Evolutionary conservation across 768 basidiomycete species (phyloP), one percentile per base, ranked within the genome.

Genomic region (Dendrothele bispora): DNA sequence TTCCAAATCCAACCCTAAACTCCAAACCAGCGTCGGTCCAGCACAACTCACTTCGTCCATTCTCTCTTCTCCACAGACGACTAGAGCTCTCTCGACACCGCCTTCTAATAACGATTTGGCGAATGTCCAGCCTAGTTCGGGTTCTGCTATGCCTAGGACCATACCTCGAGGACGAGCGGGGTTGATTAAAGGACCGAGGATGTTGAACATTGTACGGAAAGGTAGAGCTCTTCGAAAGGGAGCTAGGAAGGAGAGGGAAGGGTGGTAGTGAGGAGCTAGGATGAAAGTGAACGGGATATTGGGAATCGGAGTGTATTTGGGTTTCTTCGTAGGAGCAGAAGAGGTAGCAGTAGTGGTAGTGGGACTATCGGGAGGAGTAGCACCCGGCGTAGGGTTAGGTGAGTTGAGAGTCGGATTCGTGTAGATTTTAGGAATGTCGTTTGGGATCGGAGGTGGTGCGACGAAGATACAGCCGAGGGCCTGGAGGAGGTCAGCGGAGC

Each of bases 1-100:
- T n/a, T n/a, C n/a, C n/a, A n/a, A n/a, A n/a, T n/a, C n/a, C n/a
- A n/a, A n/a, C n/a, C n/a, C n/a, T n/a, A n/a, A n/a, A n/a, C n/a
- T n/a, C 95, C 93, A 89, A 28, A 79, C 86, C 67, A 78, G 78
- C 7, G 94, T 95, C 12, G 86, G 82, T 1, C 95, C 97, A 1
- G 91, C 94, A 56, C 91, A 94, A 63, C 88, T 91, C 61, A 99
- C 91, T 73, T 98, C 95, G 66, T 98, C 95, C 34, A 99, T 73
- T 1, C 82, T 82, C 62, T 98, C 97, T 29, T 79, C 81, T 1
- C 95, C 95, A 57, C 94, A 98, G 1, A 99, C 95, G 18, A 99
- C 93, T 47, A 95, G 69, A 1, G 93, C 95, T 27, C 89, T 80
- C 55, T 82, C 71, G 7, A 95, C 90, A 14, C 88, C 88, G 17